These are phyloP conservation scores for Nigrospora osmanthi DNA, from an alignment of 2,329 filamentous ascomycete species.

Conservation along the genomic window DNA sequence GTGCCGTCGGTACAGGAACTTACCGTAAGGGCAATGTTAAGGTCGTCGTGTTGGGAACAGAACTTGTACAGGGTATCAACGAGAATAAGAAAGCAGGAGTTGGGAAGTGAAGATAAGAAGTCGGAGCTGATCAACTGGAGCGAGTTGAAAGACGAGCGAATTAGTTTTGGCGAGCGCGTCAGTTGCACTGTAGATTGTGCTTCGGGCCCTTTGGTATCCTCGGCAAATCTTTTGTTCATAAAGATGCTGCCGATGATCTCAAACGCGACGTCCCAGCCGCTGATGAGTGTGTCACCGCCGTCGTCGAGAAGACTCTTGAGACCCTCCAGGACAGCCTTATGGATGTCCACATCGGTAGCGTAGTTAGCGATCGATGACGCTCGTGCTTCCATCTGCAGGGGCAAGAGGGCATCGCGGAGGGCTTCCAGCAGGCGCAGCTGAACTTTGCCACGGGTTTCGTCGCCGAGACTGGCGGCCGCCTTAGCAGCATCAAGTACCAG, in stretches of 20 bases:
- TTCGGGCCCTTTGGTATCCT: constrained; percentile 23
- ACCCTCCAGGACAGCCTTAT: constrained; percentile 71
- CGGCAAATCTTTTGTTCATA: constrained; percentile 28
- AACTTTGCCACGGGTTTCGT: constrained; percentile 47
- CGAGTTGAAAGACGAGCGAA: constrained; percentile 81
- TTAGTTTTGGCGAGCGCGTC: constrained; percentile 63
- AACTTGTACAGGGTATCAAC: constrained; percentile 87
- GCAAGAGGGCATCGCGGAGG: constrained; percentile 51
- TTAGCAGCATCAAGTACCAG: constrained; percentile 50
- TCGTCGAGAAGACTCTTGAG: constrained; percentile 79
- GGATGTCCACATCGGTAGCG: constrained; percentile 67
- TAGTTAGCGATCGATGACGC: constrained; percentile 49
- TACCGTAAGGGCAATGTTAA: constrained; percentile 91
- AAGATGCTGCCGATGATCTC: constrained; percentile 82
- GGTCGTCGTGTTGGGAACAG: constrained; percentile 79
- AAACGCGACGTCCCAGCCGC: constrained; percentile 81
- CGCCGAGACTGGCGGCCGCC: constrained; percentile 43
- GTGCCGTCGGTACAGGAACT: constrained; percentile 15
- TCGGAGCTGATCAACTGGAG: constrained; percentile 92
- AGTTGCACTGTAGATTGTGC: constrained; percentile 27
- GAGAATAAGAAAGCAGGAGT: constrained; percentile 65
- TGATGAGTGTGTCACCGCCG: constrained; percentile 74
- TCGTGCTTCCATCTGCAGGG: constrained; percentile 47
- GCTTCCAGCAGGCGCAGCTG: constrained; percentile 67
- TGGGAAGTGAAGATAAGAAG: constrained; percentile 69